A percentile compares a stretch with the other conserved stretches of the same genome.
phyloP scores from a whole-genome alignment of 1,284 basidiomycete genomes.

The Ceratobasidium sp. region DNA sequence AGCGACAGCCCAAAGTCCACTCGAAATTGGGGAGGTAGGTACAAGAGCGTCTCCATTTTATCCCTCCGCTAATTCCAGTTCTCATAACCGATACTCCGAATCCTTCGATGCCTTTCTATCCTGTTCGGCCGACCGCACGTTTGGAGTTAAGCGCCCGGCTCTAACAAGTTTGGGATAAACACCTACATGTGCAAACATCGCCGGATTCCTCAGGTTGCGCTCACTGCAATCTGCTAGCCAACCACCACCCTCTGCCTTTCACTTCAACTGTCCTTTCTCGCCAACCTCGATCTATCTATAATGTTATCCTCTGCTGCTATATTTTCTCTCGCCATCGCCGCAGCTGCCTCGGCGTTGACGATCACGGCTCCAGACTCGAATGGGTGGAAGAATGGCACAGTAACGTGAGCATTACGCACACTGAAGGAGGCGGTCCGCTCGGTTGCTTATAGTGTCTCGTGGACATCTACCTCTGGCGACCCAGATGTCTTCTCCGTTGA shows the following conservation, averaged over 20 bases:
- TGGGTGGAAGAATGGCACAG: constrained; percentile 42
- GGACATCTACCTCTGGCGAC: constrained; percentile 29
- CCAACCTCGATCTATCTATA: background rate
- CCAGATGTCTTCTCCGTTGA: constrained; percentile 33
- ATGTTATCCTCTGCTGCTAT: constrained; percentile 12
- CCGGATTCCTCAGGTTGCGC: too few species aligned
- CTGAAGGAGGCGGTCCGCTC: background rate
- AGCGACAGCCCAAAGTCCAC: too few species aligned
- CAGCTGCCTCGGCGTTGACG: constrained; percentile 21
- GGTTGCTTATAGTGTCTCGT: background rate
- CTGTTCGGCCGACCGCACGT: too few species aligned
- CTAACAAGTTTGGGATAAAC: too few species aligned
- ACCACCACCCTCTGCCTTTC: constrained; percentile 9
- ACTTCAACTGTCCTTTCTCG: background rate
- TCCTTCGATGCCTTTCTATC: too few species aligned
- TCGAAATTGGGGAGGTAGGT: too few species aligned
- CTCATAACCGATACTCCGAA: too few species aligned
- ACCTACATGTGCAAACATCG: too few species aligned
- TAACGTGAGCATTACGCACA: constrained; percentile 23
- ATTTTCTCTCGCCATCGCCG: constrained; percentile 1
- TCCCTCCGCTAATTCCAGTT: too few species aligned
- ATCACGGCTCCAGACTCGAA: constrained; percentile 25
- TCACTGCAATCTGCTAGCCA: too few species aligned
- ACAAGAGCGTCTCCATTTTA: too few species aligned
- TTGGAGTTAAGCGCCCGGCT: too few species aligned